Evolutionary conservation across 2,329 filamentous ascomycete genomes (phyloP).

Genomic region (Pseudogymnoascus sp.): DNA sequence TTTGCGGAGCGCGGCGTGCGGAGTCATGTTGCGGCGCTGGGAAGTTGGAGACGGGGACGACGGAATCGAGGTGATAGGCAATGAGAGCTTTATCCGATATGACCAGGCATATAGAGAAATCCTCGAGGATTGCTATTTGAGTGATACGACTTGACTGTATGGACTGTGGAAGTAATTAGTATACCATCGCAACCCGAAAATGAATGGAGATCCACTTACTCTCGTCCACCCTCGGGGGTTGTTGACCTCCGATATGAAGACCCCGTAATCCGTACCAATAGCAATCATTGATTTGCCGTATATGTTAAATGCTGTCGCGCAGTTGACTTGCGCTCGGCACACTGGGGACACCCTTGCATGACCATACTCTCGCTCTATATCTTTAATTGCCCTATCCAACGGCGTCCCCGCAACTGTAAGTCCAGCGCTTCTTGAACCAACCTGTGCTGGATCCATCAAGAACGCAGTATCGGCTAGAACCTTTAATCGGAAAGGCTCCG

Average conservation of each 20-base stretch:
- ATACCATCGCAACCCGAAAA: background rate
- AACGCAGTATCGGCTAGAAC: constrained; percentile 92
- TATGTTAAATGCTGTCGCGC: constrained; percentile 80
- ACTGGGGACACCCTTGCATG: constrained; percentile 64
- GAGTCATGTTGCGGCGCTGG: constrained; percentile 60
- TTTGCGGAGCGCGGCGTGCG: constrained; percentile 78
- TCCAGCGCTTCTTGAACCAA: constrained; percentile 50
- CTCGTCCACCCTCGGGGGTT: constrained; percentile 87
- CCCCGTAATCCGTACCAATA: constrained; percentile 89
- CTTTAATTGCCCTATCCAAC: constrained; percentile 79
- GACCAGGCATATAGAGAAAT: constrained; percentile 86
- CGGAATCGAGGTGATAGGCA: constrained; percentile 84
- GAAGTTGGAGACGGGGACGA: constrained; percentile 57
- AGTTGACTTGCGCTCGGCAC: constrained; percentile 82
- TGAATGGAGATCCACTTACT: constrained; percentile 44
- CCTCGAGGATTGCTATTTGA: constrained; percentile 89
- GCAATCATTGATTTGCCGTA: constrained; percentile 82
- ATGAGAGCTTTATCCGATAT: constrained; percentile 87
- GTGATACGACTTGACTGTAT: constrained; percentile 69
- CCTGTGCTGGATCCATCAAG: constrained; percentile 59
- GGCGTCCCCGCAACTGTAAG: constrained; percentile 86
- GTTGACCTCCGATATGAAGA: constrained; percentile 79
- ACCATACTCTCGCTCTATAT: constrained; percentile 74
- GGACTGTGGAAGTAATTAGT: constrained; percentile 43
- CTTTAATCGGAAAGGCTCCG: constrained; percentile 85